A percentile compares a stretch with the other conserved stretches of the same genome.
These are phyloP conservation scores for Hypomontagnella submonticulosa DNA, from an alignment of 495 filamentous ascomycete species.

Conservation along the genomic window DNA sequence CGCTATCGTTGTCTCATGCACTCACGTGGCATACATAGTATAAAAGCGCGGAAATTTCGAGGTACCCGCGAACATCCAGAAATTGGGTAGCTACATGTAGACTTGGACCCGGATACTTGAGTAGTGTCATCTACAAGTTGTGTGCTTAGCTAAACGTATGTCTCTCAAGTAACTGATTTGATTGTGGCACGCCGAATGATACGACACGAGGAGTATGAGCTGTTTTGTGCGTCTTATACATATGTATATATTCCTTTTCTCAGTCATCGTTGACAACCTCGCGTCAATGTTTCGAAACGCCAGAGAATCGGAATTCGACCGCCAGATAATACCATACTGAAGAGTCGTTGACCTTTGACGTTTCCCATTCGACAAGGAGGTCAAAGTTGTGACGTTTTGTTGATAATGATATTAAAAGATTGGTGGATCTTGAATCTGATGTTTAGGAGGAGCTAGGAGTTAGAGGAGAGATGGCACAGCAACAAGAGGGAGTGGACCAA, in stretches of 20 bases:
- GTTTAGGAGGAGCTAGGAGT: constrained; percentile 19
- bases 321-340: neutral
- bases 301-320: neutral
- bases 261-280: neutral
- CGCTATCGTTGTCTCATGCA: too few relatives aligned
- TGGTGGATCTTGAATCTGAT: constrained; percentile 20
- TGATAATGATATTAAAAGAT: constrained; percentile 29
- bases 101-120: too few relatives aligned
- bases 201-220: neutral
- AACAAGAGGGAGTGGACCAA: constrained; percentile 25
- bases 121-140: too few relatives aligned
- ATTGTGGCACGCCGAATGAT: neutral
- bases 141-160: too few relatives aligned
- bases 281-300: constrained; percentile 17
- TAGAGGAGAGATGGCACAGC: constrained; percentile 22
- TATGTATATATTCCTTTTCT: too few relatives aligned
- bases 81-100: too few relatives aligned
- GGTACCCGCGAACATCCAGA: too few relatives aligned
- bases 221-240: neutral
- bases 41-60: too few relatives aligned
- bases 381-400: constrained; percentile 21
- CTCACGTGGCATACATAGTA: too few relatives aligned
- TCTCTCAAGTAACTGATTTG: too few relatives aligned
- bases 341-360: constrained; percentile 3
- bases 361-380: constrained; percentile 7